Percentiles rank a stretch among this genome's conserved stretches.
Conservation (phyloP, 2,329 filamentous ascomycete genomes). For the Aquanectria penicillioides region DNA sequence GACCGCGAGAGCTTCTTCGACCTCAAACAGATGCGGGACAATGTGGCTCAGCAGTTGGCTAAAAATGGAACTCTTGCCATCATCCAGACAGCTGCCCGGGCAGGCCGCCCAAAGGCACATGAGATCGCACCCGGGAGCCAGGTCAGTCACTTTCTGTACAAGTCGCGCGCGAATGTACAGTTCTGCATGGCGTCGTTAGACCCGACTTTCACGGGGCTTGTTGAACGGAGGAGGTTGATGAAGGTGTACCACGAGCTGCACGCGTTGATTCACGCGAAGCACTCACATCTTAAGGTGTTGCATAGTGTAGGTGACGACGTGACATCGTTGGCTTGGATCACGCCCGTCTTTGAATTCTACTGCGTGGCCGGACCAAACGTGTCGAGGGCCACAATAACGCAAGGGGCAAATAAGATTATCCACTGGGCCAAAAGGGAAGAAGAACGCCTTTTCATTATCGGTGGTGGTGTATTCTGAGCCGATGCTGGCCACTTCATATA, state of each 20-base stretch:
- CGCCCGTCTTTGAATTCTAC: conserved; percentile 92
- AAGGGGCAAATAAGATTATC: conserved; percentile 87
- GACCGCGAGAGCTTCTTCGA: conserved; percentile 95
- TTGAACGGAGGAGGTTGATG: conserved; percentile 78
- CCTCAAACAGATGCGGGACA: conserved; percentile 77
- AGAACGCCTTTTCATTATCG: conserved; percentile 94
- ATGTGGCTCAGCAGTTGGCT: conserved; percentile 73
- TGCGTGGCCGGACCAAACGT: conserved; percentile 86
- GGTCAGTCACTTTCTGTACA: conserved; percentile 93
- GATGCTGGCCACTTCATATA: conserved; percentile 29
- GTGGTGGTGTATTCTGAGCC: conserved; percentile 82
- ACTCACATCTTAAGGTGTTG: conserved; percentile 86
- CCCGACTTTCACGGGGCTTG: conserved; percentile 68
- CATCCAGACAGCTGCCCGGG: conserved; percentile 76
- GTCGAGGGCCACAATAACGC: conserved; percentile 73
- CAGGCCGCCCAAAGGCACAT: conserved; percentile 75
- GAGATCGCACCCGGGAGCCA: conserved; percentile 84
- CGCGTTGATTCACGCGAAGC: conserved; percentile 83
- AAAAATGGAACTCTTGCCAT: conserved; percentile 79
- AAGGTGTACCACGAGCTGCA: conserved; percentile 88
- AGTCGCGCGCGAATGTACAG: conserved; percentile 92
- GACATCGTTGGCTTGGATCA: conserved; percentile 89
- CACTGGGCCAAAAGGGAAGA: conserved; percentile 94
- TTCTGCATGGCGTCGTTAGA: conserved; percentile 89
- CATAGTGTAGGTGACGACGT: conserved; percentile 80